Evolutionary conservation across 768 basidiomycete species (phyloP).

Genomic region (Paxillus rubicundulus): DNA sequence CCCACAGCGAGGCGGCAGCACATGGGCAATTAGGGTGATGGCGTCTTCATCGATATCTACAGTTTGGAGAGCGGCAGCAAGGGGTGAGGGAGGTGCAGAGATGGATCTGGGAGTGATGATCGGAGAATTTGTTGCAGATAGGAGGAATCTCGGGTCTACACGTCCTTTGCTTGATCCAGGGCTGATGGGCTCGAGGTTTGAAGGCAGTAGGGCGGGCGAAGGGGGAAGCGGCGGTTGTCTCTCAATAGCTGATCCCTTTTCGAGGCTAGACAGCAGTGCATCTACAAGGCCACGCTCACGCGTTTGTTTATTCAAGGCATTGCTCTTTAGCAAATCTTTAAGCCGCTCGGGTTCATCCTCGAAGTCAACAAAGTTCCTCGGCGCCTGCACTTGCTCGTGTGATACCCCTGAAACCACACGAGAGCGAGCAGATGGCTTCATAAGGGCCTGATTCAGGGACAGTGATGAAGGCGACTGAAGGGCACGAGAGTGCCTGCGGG

Average conservation of each 20-base stretch:
- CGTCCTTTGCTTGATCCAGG: constrained; percentile 17
- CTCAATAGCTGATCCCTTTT: constrained; percentile 27
- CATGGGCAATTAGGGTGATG: constrained; percentile 28
- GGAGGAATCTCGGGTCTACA: constrained; percentile 41
- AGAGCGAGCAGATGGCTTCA: constrained; percentile 54
- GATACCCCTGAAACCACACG: constrained; percentile 72
- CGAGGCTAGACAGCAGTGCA: constrained; percentile 27
- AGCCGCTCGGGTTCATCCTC: constrained; percentile 78
- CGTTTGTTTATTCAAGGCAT: constrained; percentile 34
- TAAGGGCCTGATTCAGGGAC: constrained; percentile 41
- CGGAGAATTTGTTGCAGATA: constrained; percentile 48
- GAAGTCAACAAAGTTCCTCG: constrained; percentile 76
- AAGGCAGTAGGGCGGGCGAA: constrained; percentile 10
- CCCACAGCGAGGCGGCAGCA: constrained; percentile 48
- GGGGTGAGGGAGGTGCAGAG: constrained; percentile 39
- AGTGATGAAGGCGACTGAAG: constrained; percentile 37
- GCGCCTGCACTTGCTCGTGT: constrained; percentile 68
- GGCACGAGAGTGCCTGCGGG: constrained; percentile 28
- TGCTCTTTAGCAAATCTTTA: constrained; percentile 68
- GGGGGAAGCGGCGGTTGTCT: constrained; percentile 12
- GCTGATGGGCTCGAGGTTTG: constrained; percentile 8
- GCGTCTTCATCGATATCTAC: constrained; percentile 17
- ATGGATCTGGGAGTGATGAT: constrained; percentile 35
- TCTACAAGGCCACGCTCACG: constrained; percentile 34
- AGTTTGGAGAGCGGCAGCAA: constrained; percentile 4